Conservation (phyloP, 2,329 filamentous ascomycete genomes). For the Claviceps fusiformis region DNA sequence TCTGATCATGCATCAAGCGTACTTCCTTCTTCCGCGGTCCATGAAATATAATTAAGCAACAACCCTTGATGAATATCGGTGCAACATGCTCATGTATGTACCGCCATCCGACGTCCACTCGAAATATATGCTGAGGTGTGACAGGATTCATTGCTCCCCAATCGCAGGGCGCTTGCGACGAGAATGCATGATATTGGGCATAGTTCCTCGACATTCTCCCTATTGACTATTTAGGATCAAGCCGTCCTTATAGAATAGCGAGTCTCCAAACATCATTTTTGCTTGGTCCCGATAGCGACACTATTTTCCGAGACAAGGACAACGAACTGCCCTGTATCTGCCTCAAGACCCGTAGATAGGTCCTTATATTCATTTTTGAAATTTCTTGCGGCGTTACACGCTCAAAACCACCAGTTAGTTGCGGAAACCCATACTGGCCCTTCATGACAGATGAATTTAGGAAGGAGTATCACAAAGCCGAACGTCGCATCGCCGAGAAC, state of each 20-base stretch:
- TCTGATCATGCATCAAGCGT: not conserved
- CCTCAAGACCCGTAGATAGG: not conserved
- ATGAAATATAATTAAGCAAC: slow-evolving; percentile 9
- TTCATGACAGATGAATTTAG: slow-evolving; percentile 1
- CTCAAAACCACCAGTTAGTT: not conserved
- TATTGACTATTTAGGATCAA: not conserved
- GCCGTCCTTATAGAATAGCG: not conserved
- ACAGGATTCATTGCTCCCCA: not conserved
- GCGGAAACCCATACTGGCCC: too few relatives aligned
- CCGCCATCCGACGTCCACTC: not conserved
- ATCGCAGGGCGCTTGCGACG: not conserved
- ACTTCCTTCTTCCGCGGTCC: not conserved
- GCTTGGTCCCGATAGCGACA: not conserved
- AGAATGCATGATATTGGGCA: not conserved
- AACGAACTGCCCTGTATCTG: not conserved
- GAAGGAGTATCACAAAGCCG: not conserved
- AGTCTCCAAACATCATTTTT: not conserved
- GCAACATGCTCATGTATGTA: not conserved
- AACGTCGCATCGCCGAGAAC: not conserved
- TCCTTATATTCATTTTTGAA: not conserved
- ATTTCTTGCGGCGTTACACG: not conserved
- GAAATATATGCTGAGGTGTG: not conserved
- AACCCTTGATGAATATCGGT: not conserved
- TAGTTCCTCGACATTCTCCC: not conserved
- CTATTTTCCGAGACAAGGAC: not conserved